These are phyloP conservation scores for Penicillium herquei DNA, from an alignment of 495 filamentous ascomycete species.

Conservation along the genomic window DNA sequence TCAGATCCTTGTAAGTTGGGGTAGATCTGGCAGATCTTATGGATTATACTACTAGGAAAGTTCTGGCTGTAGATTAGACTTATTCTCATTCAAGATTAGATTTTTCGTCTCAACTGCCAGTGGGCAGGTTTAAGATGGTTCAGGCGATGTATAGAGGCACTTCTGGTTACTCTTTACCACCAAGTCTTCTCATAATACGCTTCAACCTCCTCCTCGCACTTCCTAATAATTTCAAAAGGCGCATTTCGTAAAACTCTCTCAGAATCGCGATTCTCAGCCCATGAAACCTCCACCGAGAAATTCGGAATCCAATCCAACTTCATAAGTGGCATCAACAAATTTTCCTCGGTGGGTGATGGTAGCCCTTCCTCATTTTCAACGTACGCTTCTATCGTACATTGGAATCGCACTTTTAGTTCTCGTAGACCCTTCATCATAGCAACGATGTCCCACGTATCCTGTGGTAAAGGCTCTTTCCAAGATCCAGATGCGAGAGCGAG, in stretches of 20 bases:
- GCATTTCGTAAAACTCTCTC: neutral
- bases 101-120: neutral
- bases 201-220: neutral
- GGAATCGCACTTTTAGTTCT: neutral
- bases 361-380: neutral
- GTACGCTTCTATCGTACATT: neutral
- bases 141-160: conserved; percentile 2
- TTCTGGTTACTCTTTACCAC: neutral
- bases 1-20: too few relatives aligned
- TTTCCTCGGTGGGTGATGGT: neutral
- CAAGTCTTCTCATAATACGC: neutral
- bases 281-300: neutral
- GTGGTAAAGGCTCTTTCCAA: neutral
- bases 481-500: neutral
- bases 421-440: neutral
- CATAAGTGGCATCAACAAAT: neutral
- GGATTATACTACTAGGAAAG: neutral
- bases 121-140: conserved; percentile 6
- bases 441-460: neutral
- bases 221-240: neutral
- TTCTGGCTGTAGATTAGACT: neutral
- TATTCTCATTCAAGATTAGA: conserved; percentile 4
- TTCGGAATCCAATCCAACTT: neutral
- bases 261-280: neutral
- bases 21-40: too few relatives aligned